Evolutionary conservation across 768 basidiomycete species (phyloP).

Genomic region (Lentinula raphanica): DNA sequence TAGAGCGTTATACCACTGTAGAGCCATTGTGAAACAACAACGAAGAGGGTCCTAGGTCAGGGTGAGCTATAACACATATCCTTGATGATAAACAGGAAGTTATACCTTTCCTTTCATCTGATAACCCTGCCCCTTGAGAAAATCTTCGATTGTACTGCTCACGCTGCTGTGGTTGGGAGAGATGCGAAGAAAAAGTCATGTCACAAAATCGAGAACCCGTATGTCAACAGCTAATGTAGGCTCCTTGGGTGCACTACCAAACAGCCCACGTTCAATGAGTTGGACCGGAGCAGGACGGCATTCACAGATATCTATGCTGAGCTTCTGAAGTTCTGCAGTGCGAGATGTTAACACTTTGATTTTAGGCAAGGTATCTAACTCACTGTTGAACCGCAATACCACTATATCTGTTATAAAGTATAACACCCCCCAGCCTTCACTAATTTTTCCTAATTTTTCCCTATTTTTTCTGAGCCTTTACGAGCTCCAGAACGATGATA

Average conservation of each 20-base stretch:
- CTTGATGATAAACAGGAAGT: not conserved
- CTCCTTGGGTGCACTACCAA: conserved; percentile 11
- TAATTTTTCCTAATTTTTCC: too few relatives aligned
- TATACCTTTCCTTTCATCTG: conserved; percentile 10
- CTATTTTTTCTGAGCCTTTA: too few relatives aligned
- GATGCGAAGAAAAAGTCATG: conserved; percentile 8
- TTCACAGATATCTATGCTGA: conserved; percentile 2
- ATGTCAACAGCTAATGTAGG: conserved; percentile 14
- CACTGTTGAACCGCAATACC: not conserved
- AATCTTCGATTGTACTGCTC: conserved; percentile 12
- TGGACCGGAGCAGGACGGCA: conserved; percentile 11
- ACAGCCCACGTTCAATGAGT: conserved; percentile 10
- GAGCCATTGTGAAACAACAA: conserved; percentile 18
- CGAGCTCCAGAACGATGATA: too few relatives aligned
- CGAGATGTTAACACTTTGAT: not conserved
- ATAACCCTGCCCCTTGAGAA: conserved; percentile 10
- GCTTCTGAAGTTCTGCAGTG: not conserved
- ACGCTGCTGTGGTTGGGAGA: conserved; percentile 13
- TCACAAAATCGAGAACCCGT: conserved; percentile 10
- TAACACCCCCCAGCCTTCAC: too few relatives aligned
- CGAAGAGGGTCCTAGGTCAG: conserved; percentile 18
- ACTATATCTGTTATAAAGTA: not conserved
- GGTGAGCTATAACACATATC: not conserved
- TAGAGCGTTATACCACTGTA: conserved; percentile 20
- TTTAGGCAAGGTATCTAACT: not conserved